Evolutionary conservation across 129 eudicot genomes (phyloP), one percentile per base, ranked within the genome.

Genomic region (Logfia minima): DNA sequence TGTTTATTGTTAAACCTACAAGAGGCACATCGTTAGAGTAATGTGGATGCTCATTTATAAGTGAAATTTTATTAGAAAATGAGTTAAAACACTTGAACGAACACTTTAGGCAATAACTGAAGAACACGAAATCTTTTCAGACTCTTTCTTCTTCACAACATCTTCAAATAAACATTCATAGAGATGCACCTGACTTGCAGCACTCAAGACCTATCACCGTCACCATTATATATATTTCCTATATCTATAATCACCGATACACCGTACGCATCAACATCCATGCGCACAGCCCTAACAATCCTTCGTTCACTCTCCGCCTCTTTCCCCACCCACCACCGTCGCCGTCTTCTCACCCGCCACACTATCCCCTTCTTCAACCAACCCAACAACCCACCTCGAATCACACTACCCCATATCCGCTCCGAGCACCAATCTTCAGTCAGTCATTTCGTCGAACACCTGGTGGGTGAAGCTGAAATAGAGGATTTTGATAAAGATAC

Each of bases 391-490:
- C 41, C 80, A 55, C 80, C 26, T 69, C 77, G 41, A 17, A 19
- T 35, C 8, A 16, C 69, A 0, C 65, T 82, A 2, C 35, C 71
- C 28, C 68, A 28, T 11, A 62, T 83, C 3, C 60, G 63, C 13
- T 76, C 81, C 66, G 53, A 48, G 7, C 55, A 78, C 28, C 22
- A 74, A 51, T 52, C 86, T 28, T 72, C 88, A 14, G 77, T 80
- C 83, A 61, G 83, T 67, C 69, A 74, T 77, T 84, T 31, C 64
- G 89, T 85, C 87, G 89, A 86, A 53, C 91, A 83, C 0, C 16
- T 84, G 79, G 86, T 52, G 18, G 76, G 77, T 62, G 82, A 75
- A 14, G 76, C 80, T 0, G 86, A 72, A 60, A 72, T 37, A 10
- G 58, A 11, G 75, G 85, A 86, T 24, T 75, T 80, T 43, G 70